phyloP scores from a whole-genome alignment of 495 filamentous ascomycete species.

The Tuber umbilicatum region DNA sequence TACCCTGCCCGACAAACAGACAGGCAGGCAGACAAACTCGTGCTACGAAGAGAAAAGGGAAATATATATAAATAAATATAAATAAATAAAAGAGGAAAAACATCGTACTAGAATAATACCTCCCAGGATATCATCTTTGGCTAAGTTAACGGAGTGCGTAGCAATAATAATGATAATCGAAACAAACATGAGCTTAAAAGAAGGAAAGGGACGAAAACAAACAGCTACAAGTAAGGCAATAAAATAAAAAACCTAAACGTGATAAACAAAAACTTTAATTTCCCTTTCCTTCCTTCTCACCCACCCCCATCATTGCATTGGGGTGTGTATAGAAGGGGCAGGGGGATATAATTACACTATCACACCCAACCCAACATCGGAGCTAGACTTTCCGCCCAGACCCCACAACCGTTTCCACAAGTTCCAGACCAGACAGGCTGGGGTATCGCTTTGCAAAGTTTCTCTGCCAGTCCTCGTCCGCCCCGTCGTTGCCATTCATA shows the following conservation, averaged over 20 bases:
- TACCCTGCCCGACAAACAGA: background rate
- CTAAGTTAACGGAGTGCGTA: background rate
- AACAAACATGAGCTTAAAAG: background rate
- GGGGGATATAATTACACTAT: background rate
- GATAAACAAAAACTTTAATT: background rate
- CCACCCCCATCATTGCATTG: background rate
- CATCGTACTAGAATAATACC: background rate
- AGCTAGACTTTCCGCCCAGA: constrained; percentile 28
- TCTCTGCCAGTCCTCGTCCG: constrained; percentile 57
- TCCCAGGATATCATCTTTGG: constrained; percentile 1
- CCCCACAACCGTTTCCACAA: constrained; percentile 40
- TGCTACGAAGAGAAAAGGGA: background rate
- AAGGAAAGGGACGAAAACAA: background rate
- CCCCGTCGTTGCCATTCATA: constrained; percentile 21
- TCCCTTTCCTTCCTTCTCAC: constrained; percentile 1
- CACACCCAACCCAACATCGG: background rate
- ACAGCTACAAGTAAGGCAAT: background rate
- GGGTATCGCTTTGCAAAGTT: constrained; percentile 66
- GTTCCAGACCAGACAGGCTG: constrained; percentile 54
- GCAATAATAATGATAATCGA: background rate
- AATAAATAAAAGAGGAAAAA: background rate
- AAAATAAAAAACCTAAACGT: background rate
- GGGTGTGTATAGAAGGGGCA: background rate
- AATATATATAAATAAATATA: background rate
- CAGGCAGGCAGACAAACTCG: background rate